A percentile compares a stretch with the other conserved stretches of the same genome.
Evolutionary conservation across 2,329 filamentous ascomycete genomes (phyloP).

Genomic region (Penicillium olsonii): DNA sequence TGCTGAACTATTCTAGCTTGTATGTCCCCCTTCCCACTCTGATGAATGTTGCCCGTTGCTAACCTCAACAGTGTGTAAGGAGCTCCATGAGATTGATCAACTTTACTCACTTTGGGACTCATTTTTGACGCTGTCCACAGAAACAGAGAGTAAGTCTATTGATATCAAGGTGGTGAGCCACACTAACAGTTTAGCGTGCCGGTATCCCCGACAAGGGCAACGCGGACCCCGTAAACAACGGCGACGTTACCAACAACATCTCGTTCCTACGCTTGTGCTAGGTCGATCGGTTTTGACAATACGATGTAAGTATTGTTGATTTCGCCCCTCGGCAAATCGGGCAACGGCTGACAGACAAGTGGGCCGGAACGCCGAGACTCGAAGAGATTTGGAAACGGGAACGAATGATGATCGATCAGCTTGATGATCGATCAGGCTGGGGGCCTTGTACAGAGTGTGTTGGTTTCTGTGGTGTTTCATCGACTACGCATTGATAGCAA

Average conservation of each 20-base stretch:
- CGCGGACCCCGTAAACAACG: constrained; percentile 13
- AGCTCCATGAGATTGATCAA: background rate
- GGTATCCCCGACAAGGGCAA: constrained; percentile 8
- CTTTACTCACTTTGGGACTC: background rate
- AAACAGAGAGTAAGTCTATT: background rate
- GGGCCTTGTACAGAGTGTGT: background rate
- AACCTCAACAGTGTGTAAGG: background rate
- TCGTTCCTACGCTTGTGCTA: constrained; percentile 15
- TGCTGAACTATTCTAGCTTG: background rate
- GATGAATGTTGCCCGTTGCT: background rate
- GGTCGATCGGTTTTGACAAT: background rate
- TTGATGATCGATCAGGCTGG: background rate
- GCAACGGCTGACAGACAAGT: background rate
- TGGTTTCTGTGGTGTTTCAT: background rate
- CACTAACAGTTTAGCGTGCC: constrained; percentile 6
- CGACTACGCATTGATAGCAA: background rate
- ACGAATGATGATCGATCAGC: background rate
- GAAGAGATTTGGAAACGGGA: background rate
- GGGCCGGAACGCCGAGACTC: background rate
- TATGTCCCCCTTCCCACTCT: background rate
- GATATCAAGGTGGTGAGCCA: background rate
- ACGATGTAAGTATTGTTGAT: constrained; percentile 1
- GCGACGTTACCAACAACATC: constrained; percentile 15
- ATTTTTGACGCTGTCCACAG: background rate
- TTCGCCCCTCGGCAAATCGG: background rate